Evolutionary conservation across 805 yeast genomes (phyloP).

Genomic region (Yarrowia sp.): DNA sequence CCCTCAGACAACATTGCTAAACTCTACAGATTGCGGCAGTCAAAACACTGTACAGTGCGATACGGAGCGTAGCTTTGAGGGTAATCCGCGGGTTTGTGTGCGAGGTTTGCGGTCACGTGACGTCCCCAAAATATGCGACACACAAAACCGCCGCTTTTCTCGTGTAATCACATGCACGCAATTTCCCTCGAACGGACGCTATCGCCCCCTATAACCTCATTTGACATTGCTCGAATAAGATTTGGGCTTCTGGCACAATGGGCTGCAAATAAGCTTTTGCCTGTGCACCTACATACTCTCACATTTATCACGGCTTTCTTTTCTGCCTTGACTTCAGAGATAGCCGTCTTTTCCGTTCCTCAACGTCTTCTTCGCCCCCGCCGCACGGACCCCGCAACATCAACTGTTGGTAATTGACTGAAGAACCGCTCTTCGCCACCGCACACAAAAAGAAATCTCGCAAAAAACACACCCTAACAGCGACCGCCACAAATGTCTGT

Average conservation of each 20-base stretch:
- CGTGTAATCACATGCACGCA: too few species aligned
- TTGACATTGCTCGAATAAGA: background rate
- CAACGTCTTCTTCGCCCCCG: too few species aligned
- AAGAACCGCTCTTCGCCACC: too few species aligned
- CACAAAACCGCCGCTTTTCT: too few species aligned
- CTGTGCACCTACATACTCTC: background rate
- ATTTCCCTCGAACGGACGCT: too few species aligned
- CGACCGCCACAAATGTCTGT: conserved; percentile 12
- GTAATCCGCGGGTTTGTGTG: too few species aligned
- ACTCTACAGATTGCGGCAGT: conserved; percentile 8
- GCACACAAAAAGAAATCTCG: background rate
- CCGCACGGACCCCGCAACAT: too few species aligned
- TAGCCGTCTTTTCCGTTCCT: too few species aligned
- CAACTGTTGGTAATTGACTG: conserved; percentile 16
- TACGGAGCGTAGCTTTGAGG: too few species aligned
- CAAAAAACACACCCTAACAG: background rate
- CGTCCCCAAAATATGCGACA: too few species aligned
- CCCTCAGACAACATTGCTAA: background rate
- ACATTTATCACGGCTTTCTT: background rate
- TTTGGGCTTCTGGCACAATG: too few species aligned
- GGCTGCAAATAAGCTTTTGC: background rate
- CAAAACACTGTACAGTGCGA: conserved; percentile 4
- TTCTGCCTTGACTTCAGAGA: conserved; percentile 4
- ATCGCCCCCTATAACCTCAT: background rate
- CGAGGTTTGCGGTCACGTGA: too few species aligned